These are phyloP conservation scores for Anastatica hierochuntica DNA, from an alignment of 345 rosid species.

Conservation along the genomic window DNA sequence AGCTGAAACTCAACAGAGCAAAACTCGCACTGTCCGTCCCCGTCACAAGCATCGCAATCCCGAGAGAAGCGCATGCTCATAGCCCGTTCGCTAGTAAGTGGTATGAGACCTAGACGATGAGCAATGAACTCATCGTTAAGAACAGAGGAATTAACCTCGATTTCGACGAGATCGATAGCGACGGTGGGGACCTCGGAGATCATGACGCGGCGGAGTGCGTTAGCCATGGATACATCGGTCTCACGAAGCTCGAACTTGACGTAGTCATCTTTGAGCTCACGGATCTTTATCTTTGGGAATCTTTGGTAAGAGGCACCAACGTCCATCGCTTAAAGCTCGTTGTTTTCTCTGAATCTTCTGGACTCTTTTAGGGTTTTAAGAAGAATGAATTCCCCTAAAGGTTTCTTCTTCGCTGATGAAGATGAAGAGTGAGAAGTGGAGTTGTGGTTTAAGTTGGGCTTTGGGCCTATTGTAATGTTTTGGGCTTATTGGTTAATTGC, in stretches of 20 bases:
- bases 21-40: slow-evolving; percentile 94
- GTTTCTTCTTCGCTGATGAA: no score
- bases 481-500: no score
- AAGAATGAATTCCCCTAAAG: no score
- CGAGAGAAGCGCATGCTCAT: slow-evolving; percentile 95
- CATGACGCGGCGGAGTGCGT: slow-evolving; percentile 97
- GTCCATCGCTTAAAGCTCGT: slow-evolving; percentile 36
- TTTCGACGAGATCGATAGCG: slow-evolving; percentile 93
- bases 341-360: no score
- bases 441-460: no score
- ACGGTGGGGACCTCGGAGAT: slow-evolving; percentile 93
- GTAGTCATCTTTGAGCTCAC: slow-evolving; percentile 74
- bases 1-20: slow-evolving; percentile 92
- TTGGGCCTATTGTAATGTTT: no score
- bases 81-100: slow-evolving; percentile 80
- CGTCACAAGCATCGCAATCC: slow-evolving; percentile 93
- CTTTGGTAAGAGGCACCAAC: slow-evolving; percentile 73
- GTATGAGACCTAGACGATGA: slow-evolving; percentile 87
- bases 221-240: slow-evolving; percentile 82
- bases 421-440: no score
- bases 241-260: slow-evolving; percentile 88
- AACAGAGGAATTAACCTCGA: slow-evolving; percentile 80
- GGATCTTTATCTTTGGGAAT: slow-evolving; percentile 69
- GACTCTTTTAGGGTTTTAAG: no score
- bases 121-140: slow-evolving; percentile 95